A percentile compares a stretch with the other conserved stretches of the same genome.
phyloP scores from a whole-genome alignment of 768 basidiomycete species.

The Phlegmacium glaucopus region DNA sequence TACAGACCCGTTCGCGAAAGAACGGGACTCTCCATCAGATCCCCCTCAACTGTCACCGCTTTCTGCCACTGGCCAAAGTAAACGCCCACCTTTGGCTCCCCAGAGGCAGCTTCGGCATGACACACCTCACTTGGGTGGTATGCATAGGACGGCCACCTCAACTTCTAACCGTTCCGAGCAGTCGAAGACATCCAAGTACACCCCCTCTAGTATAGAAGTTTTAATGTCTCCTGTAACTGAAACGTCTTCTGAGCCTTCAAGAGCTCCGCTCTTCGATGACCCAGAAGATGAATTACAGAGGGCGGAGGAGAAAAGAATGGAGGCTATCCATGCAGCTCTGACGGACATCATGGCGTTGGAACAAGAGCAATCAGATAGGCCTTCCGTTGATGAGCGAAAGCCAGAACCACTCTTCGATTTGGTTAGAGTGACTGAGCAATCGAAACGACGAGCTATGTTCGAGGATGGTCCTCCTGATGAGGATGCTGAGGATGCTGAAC shows the following conservation, averaged over 20 bases:
- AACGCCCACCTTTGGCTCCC: constrained; percentile 11
- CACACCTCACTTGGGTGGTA: constrained; percentile 32
- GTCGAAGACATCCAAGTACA: constrained; percentile 22
- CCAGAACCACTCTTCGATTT: constrained; percentile 25
- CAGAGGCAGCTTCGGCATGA: constrained; percentile 29
- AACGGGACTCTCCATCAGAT: constrained; percentile 5
- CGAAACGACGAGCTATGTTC: constrained; percentile 13
- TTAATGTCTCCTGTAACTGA: constrained; percentile 73
- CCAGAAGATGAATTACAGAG: constrained; percentile 69
- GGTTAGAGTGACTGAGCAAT: constrained; percentile 12
- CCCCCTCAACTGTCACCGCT: constrained; percentile 8
- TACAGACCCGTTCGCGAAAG: constrained; percentile 21
- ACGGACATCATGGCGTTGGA: constrained; percentile 94
- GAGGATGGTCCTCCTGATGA: constrained; percentile 10
- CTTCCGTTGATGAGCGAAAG: constrained; percentile 14
- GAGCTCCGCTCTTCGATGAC: constrained; percentile 80
- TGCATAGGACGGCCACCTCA: constrained; percentile 39
- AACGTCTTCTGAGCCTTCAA: constrained; percentile 44
- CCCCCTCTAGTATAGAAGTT: constrained; percentile 67
- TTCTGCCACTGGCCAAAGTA: constrained; percentile 11
- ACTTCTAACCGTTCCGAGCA: constrained; percentile 34
- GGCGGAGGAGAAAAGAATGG: constrained; percentile 82
- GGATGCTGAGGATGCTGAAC: constrained; percentile 15
- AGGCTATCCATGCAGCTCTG: constrained; percentile 93
- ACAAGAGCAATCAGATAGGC: constrained; percentile 17